Evolutionary conservation across 768 basidiomycete species (phyloP).

Genomic region (Porpolomopsis calyptriformis): DNA sequence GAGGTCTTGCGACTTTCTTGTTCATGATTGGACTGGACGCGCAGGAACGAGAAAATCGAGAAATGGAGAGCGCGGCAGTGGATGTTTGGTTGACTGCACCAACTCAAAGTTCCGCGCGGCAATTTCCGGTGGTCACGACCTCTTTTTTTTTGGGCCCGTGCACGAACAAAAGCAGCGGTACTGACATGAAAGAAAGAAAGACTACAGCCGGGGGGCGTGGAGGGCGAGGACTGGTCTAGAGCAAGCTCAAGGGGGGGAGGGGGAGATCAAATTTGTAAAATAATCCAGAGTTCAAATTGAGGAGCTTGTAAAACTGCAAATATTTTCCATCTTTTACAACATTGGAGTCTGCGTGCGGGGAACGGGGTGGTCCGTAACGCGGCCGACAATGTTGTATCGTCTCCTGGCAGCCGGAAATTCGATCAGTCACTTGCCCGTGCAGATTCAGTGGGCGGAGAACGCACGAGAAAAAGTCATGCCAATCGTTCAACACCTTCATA

Average conservation of each 20-base stretch:
- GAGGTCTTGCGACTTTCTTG: conserved; percentile 43
- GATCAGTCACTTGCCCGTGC: conserved; percentile 5
- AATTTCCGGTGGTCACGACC: neutral
- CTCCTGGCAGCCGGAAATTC: conserved; percentile 34
- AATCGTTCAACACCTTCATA: conserved; percentile 74
- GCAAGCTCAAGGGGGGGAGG: no score
- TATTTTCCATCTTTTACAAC: no score
- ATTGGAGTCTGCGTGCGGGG: neutral
- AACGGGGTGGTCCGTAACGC: conserved; percentile 45
- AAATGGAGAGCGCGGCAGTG: neutral
- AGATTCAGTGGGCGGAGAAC: conserved; percentile 24
- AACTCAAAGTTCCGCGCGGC: neutral
- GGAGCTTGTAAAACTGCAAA: no score
- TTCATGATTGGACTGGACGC: conserved; percentile 23
- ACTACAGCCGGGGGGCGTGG: no score
- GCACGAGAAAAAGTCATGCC: conserved; percentile 80
- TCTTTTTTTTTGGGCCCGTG: neutral
- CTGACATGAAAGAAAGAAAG: no score
- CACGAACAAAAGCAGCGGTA: neutral
- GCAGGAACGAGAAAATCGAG: neutral
- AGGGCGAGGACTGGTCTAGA: no score
- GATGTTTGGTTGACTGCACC: neutral
- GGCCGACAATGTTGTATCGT: conserved; percentile 82
- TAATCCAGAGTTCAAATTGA: no score
- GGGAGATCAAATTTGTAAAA: no score